phyloP scores from a whole-genome alignment of 2,329 filamentous ascomycete species.

The Diaporthe citri region DNA sequence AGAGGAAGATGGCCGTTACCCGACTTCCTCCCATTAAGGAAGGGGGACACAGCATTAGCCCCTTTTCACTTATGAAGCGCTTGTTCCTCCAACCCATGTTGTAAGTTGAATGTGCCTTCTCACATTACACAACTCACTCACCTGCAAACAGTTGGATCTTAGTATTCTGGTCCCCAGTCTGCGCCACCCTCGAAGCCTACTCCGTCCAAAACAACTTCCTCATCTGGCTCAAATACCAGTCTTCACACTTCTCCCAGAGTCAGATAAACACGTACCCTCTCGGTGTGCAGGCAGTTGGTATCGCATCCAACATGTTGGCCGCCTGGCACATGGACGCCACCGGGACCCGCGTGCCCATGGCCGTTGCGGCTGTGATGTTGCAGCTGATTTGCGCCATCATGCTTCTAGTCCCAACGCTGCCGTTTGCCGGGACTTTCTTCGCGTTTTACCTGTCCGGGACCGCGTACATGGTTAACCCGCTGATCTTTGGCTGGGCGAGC shows the following conservation, averaged over 20 bases:
- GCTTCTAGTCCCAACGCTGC: slow-evolving; percentile 48
- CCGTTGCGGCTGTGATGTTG: slow-evolving; percentile 47
- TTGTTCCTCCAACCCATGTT: slow-evolving; percentile 46
- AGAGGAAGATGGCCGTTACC: slow-evolving; percentile 45
- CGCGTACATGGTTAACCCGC: slow-evolving; percentile 54
- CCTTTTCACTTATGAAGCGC: slow-evolving; percentile 47
- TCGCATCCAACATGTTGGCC: slow-evolving; percentile 52
- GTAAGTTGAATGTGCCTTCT: background rate
- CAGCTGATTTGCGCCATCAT: slow-evolving; percentile 51
- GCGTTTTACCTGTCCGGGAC: slow-evolving; percentile 54
- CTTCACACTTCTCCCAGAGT: slow-evolving; percentile 42
- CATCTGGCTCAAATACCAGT: slow-evolving; percentile 45
- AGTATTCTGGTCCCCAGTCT: slow-evolving; percentile 52
- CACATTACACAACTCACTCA: background rate
- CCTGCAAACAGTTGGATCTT: slow-evolving; percentile 48
- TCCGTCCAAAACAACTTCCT: slow-evolving; percentile 44
- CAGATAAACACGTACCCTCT: slow-evolving; percentile 53
- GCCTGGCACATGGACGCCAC: slow-evolving; percentile 52
- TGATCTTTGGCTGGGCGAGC: slow-evolving; percentile 55
- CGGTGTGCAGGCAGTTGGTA: slow-evolving; percentile 53
- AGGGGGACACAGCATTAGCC: slow-evolving; percentile 51
- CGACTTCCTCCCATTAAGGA: slow-evolving; percentile 48
- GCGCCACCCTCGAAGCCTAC: slow-evolving; percentile 51
- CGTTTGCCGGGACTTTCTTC: slow-evolving; percentile 50
- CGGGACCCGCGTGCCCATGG: slow-evolving; percentile 51